Conservation (phyloP, 73 alveolate genomes). For the Paramecium sexaurelia region DNA sequence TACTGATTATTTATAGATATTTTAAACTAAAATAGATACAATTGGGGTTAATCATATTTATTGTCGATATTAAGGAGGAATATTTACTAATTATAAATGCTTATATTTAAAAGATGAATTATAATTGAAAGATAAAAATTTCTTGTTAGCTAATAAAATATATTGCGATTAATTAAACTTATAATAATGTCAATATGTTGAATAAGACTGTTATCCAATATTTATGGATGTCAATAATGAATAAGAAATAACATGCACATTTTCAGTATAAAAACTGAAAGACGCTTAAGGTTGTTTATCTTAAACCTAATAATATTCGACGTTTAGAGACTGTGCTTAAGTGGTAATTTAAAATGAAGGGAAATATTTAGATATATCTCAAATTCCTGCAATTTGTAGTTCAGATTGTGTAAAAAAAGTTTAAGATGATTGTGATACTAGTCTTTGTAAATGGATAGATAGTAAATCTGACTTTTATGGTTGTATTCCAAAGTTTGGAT, state of each 20-base stretch:
- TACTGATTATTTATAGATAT: background rate
- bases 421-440: background rate
- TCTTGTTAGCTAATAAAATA: background rate
- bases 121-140: background rate
- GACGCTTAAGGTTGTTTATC: background rate
- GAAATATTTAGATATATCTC: background rate
- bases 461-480: background rate
- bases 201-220: background rate
- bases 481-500: conserved; percentile 9
- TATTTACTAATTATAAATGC: conserved; percentile 25
- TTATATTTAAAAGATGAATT: background rate
- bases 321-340: background rate
- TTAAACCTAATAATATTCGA: background rate
- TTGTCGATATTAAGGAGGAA: conserved; percentile 34
- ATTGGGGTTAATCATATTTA: conserved; percentile 51
- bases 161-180: background rate
- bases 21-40: background rate
- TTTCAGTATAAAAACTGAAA: background rate
- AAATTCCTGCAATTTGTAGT: background rate
- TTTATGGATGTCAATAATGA: background rate
- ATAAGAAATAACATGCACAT: background rate
- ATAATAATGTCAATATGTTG: background rate
- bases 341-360: background rate
- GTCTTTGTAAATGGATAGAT: background rate
- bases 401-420: background rate